Evolutionary conservation across 352 stramenopile species (phyloP).

Genomic region (Lagenidium giganteum): DNA sequence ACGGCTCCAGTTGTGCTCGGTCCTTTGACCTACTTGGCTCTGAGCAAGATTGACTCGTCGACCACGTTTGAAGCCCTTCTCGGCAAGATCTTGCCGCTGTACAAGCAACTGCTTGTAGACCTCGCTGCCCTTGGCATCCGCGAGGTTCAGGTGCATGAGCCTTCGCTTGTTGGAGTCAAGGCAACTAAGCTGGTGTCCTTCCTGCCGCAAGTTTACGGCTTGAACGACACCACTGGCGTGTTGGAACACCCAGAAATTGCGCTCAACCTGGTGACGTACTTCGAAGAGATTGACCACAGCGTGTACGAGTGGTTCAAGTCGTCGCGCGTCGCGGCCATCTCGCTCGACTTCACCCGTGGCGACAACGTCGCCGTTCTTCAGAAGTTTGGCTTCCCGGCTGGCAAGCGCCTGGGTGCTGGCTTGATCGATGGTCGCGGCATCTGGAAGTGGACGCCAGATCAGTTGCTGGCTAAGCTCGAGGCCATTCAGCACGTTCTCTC

Average conservation of each 20-base stretch:
- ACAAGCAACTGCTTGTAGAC: constrained; percentile 69
- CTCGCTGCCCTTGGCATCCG: constrained; percentile 67
- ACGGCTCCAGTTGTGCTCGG: constrained; percentile 79
- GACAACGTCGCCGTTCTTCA: constrained; percentile 78
- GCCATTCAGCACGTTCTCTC: constrained; percentile 63
- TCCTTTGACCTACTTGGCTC: constrained; percentile 73
- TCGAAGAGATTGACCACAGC: constrained; percentile 85
- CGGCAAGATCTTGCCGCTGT: constrained; percentile 70
- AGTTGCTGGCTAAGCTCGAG: constrained; percentile 38
- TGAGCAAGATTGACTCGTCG: constrained; percentile 71
- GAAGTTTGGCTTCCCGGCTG: constrained; percentile 81
- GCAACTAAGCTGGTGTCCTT: constrained; percentile 49
- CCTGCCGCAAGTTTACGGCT: constrained; percentile 62
- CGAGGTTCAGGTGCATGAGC: constrained; percentile 91
- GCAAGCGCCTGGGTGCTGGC: constrained; percentile 85
- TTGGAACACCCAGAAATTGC: constrained; percentile 57
- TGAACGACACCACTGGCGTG: constrained; percentile 39
- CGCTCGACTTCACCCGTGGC: constrained; percentile 90
- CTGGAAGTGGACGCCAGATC: constrained; percentile 84
- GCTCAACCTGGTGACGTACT: constrained; percentile 84
- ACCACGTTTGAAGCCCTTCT: constrained; percentile 64
- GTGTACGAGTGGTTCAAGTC: constrained; percentile 88
- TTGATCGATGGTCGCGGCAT: constrained; percentile 89
- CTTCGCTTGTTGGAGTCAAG: constrained; percentile 77
- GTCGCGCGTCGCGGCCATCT: constrained; percentile 73